Conservation (phyloP, 805 yeast genomes). For the Saturnispora sanitii region DNA sequence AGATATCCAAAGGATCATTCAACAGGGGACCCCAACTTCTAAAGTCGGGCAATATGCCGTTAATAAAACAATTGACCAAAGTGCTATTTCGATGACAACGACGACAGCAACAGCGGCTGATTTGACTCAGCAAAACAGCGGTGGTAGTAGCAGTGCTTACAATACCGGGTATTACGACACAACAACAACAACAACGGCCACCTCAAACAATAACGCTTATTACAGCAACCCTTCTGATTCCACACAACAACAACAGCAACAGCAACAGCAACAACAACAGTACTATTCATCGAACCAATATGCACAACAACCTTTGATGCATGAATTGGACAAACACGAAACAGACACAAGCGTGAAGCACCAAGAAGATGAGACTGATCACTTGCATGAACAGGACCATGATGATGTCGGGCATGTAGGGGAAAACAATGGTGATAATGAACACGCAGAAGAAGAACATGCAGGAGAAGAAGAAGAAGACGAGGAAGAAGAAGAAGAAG, state of each 20-base stretch:
- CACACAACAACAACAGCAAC: not conserved
- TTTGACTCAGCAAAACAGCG: no score
- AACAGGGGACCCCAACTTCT: constrained; percentile 29
- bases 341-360: not conserved
- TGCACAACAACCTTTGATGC: constrained; percentile 3
- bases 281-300: no score
- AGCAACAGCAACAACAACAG: constrained; percentile 5
- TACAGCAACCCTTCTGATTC: not conserved
- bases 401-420: not conserved
- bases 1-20: constrained; percentile 44
- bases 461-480: not conserved
- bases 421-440: not conserved
- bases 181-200: not conserved
- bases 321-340: not conserved
- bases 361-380: no score
- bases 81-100: not conserved
- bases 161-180: no score
- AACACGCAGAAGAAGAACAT: not conserved
- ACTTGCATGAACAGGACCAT: no score
- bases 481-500: not conserved
- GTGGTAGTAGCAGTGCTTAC: no score
- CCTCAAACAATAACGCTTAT: not conserved
- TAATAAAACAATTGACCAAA: constrained; percentile 1
- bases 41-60: constrained; percentile 17
- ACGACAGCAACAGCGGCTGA: not conserved